Conservation (phyloP, 495 filamentous ascomycete species). For the Echria macrotheca region DNA sequence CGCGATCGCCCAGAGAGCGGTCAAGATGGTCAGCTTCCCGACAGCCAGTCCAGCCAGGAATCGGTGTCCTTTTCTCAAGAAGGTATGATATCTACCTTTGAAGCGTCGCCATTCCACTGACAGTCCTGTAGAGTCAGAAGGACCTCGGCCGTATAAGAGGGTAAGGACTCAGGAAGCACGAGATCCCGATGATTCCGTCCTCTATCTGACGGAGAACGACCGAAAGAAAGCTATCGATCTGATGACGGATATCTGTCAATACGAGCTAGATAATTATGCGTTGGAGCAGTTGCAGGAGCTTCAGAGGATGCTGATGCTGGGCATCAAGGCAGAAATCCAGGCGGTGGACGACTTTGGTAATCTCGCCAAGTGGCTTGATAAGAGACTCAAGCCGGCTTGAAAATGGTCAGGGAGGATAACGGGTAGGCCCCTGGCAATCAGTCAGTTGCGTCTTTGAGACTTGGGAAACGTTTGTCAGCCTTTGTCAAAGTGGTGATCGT, state of each 20-base stretch:
- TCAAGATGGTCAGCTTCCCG: no score
- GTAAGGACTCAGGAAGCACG: not conserved
- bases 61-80: constrained; percentile 4
- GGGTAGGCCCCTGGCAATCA: no score
- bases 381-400: no score
- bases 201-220: constrained; percentile 8
- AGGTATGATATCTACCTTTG: no score
- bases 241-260: constrained; percentile 44
- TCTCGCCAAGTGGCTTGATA: constrained; percentile 61
- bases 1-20: not conserved
- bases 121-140: constrained; percentile 5
- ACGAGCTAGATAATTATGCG: constrained; percentile 5
- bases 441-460: no score
- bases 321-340: constrained; percentile 88
- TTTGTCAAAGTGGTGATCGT: no score
- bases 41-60: constrained; percentile 19
- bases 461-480: no score
- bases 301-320: constrained; percentile 81
- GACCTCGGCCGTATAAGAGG: constrained; percentile 12
- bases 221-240: constrained; percentile 48
- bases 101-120: not conserved
- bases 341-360: constrained; percentile 59
- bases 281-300: constrained; percentile 58
- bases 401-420: no score
- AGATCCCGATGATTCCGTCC: not conserved